Evolutionary conservation across 148 eudicot genomes (phyloP).

Genomic region (Diospyros lotus): DNA sequence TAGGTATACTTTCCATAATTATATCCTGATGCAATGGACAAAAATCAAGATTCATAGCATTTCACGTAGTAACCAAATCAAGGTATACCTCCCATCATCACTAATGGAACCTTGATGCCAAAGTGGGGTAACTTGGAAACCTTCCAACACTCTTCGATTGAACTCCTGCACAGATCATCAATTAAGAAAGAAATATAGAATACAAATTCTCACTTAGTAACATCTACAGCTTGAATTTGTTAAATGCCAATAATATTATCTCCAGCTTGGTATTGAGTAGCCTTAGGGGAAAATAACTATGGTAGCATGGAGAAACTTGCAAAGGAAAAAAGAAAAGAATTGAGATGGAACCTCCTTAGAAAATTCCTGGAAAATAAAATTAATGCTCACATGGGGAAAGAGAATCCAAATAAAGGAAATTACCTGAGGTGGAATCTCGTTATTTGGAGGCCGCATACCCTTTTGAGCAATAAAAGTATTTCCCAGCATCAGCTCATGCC

Average conservation of each 20-base stretch:
- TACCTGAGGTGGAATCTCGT: conserved; percentile 88
- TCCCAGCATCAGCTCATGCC: conserved; percentile 80
- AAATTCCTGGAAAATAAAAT: not conserved
- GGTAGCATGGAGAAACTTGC: not conserved
- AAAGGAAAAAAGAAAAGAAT: not conserved
- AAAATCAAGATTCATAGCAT: not conserved
- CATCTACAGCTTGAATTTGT: not conserved
- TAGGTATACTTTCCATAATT: not conserved
- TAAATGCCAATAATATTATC: no score
- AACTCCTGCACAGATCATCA: conserved; percentile 50
- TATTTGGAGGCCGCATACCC: conserved; percentile 53
- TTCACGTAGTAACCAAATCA: not conserved
- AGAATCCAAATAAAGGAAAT: conserved; percentile 10
- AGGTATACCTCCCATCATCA: conserved; percentile 87
- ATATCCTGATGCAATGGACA: not conserved
- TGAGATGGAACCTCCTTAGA: no score
- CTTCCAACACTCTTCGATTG: conserved; percentile 59
- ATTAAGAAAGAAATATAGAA: not conserved
- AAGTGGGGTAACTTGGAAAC: conserved; percentile 89
- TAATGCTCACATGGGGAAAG: not conserved
- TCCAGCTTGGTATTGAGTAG: no score
- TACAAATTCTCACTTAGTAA: not conserved
- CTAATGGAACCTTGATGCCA: conserved; percentile 91
- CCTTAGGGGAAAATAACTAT: not conserved
- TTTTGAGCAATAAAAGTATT: conserved; percentile 55